Evolutionary conservation across 805 yeast species (phyloP), one percentile per base, ranked within the genome.

Genomic region (Saccharomycopsis fermentans): DNA sequence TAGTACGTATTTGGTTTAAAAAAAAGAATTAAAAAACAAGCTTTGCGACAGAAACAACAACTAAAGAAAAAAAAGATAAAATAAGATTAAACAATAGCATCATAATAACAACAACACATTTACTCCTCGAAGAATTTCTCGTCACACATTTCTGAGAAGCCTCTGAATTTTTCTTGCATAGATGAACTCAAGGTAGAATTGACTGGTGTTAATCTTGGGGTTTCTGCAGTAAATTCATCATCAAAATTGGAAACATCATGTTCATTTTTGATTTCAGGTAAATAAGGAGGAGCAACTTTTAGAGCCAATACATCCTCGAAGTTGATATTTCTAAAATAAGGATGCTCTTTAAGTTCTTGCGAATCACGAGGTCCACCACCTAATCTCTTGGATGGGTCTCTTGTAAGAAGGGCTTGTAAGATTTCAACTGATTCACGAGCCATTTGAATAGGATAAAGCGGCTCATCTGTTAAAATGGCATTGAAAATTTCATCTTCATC

Each of bases 401-500:
- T 87, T 1, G 96, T 89, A 64, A 94, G 77, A 64, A 94, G 78
- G 51, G 92, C 90, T 72, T 92, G 97, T 71, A 94, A 79, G 53
- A 94, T 85, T 63, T 95, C 90, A 40, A 94, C 99, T 1, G 97
- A 90, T 69, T 91, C 97, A 61, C 96, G 84, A 1, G 97, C 94
- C 97, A 94, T 92, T 69, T 90, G 94, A 63, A 94, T 90, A 36
- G 98, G 99, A 71, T 91, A 94, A 65, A 90, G 77, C 9, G 97
- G 98, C 70, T 94, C 99, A 75, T 94, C 99, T 40, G 94, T 86
- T 63, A 91, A 81, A 67, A 94, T 94, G 14, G 99, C 97, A 71
- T 91, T 94, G 73, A 92, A 94, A 37, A 94, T 90, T 73, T 94
- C 99, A 68, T 94, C 98, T 68, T 89, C 96, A 68, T 89, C 96